Conservation (phyloP, 2,329 filamentous ascomycete species). For the Tolypocladium cylindrosporum region DNA sequence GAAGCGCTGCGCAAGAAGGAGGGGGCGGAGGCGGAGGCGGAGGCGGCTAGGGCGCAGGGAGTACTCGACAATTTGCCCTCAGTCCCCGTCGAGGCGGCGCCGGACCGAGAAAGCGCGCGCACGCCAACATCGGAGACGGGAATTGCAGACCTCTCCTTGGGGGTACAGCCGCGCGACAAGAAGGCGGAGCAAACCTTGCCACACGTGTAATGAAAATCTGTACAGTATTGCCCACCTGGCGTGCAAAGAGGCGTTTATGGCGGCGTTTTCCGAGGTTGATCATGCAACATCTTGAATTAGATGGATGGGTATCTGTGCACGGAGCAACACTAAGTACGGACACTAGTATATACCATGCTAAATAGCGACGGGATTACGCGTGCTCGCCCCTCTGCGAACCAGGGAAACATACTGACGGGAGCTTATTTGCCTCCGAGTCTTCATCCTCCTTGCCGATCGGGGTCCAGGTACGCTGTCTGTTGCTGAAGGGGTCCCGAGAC, state of each 20-base stretch:
- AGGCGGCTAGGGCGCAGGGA: conserved; percentile 41
- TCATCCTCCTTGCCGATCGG: not conserved
- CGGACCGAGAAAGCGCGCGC: conserved; percentile 16
- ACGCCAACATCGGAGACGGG: conserved; percentile 28
- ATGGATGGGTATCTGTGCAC: not conserved
- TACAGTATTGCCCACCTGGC: not conserved
- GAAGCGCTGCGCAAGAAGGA: conserved; percentile 34
- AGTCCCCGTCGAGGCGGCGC: conserved; percentile 24
- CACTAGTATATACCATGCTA: not conserved
- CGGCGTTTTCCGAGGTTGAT: not conserved
- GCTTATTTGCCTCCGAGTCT: not conserved
- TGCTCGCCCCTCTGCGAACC: not conserved
- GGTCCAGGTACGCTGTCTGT: not conserved
- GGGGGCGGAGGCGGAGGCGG: conserved; percentile 27
- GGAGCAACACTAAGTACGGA: not conserved
- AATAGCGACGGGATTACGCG: not conserved
- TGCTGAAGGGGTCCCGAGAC: not conserved
- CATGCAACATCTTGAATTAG: not conserved
- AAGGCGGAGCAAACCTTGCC: not conserved
- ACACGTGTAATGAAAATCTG: not conserved
- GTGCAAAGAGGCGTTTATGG: not conserved
- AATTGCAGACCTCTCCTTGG: conserved; percentile 21
- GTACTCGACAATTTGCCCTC: conserved; percentile 41
- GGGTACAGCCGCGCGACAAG: not conserved
- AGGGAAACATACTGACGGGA: not conserved